Evolutionary conservation across 2,329 filamentous ascomycete genomes (phyloP).

Genomic region (Leptographium procerum): DNA sequence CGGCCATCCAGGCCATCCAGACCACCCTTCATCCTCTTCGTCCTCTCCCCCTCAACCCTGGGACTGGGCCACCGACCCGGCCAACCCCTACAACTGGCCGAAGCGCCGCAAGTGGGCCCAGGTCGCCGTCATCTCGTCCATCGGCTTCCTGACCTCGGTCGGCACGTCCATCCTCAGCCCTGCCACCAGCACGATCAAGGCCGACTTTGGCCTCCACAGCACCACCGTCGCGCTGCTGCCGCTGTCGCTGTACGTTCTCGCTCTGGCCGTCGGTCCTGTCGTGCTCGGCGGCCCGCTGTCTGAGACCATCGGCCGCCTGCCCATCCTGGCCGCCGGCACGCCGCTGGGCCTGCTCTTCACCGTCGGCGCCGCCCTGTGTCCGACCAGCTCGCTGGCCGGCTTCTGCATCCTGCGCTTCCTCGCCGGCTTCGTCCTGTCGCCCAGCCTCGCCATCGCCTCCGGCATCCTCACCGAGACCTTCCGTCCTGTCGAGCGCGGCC

Average conservation of each 20-base stretch:
- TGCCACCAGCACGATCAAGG: conserved; percentile 31
- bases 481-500: conserved; percentile 26
- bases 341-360: conserved; percentile 43
- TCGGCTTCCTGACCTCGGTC: conserved; percentile 37
- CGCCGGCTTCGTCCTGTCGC: conserved; percentile 38
- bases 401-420: conserved; percentile 46
- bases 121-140: conserved; percentile 24
- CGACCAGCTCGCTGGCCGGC: conserved; percentile 28
- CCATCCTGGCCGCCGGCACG: conserved; percentile 36
- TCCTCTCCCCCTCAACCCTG: neutral
- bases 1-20: neutral
- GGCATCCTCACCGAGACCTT: conserved; percentile 41
- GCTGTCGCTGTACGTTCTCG: conserved; percentile 48
- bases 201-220: conserved; percentile 38
- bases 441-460: conserved; percentile 35
- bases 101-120: conserved; percentile 26
- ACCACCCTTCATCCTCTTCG: neutral
- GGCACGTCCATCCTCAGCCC: conserved; percentile 44
- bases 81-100: conserved; percentile 43
- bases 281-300: conserved; percentile 46
- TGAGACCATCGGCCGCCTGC: conserved; percentile 43
- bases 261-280: conserved; percentile 48
- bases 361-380: conserved; percentile 38
- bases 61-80: conserved; percentile 26
- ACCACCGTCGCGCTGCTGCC: conserved; percentile 46